Evolutionary conservation across 495 filamentous ascomycete species (phyloP), one percentile per base, ranked within the genome.

Genomic region (Lentithecium fluviatile): DNA sequence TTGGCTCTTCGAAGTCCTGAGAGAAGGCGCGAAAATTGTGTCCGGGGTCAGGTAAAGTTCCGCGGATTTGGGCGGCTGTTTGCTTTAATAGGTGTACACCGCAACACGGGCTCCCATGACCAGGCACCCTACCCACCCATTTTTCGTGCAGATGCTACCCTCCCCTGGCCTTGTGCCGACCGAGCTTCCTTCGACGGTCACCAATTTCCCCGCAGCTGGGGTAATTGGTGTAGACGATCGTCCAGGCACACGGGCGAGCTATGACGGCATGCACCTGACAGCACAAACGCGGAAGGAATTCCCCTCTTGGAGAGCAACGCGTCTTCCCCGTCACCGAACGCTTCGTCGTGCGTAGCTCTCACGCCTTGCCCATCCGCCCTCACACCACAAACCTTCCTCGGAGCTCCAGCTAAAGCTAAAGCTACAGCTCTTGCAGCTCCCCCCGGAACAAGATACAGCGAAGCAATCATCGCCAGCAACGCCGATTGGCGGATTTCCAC

Each of bases 401-500:
- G 10, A 32, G 29, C 29, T 32, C 29, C 29, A 3, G 29, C 29
- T n/a, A n/a, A n/a, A n/a, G n/a, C n/a, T n/a, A n/a, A n/a, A 32
- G 29, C 29, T 32, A 3, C 2, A 54, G 51, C 51, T 54, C 15
- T 32, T 12, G 24, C 13, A 52, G 49, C 49, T 52, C 49, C 24
- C 13, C 40, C 40, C 40, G 40, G 40, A n/a, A 4, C 5, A 43
- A 43, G 13, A n/a, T 20, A 13, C 40, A n/a, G 19, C 15, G 40
- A 43, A 15, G 19, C 13, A 43, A 43, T 43, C 15, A 43, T 43
- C 15, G 13, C 6, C 5, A 15, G 5, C 6, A 5, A 8, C 8
- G 12, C 29, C 26, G 60, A 63, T 63, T 63, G 60, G 60, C 51
- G 60, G 60, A 63, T 57, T 36, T 24, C 45, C 3, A 45, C 10